Conservation (phyloP, 176 grass and related monocot species). For the Alopecurus myosuroides region DNA sequence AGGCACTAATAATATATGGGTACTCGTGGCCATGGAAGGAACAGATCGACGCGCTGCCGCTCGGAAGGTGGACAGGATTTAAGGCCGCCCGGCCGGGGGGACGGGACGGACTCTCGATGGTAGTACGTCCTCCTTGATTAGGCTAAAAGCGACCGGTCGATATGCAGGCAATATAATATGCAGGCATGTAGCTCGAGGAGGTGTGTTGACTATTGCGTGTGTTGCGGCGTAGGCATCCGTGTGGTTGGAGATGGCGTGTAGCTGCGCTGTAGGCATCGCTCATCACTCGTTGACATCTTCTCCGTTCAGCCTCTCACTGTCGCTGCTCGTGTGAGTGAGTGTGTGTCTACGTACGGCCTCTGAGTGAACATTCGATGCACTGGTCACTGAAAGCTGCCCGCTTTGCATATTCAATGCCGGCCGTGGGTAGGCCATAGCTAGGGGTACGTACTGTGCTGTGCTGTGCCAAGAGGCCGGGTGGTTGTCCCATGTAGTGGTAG, state of each 20-base stretch:
- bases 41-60: neutral
- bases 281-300: constrained; percentile 38
- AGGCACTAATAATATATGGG: too few relatives aligned
- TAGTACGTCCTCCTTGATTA: neutral
- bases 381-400: neutral
- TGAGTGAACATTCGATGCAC: constrained; percentile 25
- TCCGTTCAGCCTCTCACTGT: neutral
- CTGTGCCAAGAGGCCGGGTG: neutral
- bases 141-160: neutral
- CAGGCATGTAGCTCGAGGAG: constrained; percentile 14
- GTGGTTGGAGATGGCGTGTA: constrained; percentile 16
- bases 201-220: neutral
- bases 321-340: neutral
- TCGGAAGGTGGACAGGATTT: neutral
- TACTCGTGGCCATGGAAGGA: neutral
- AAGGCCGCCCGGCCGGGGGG: neutral
- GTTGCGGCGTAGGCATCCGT: constrained; percentile 25
- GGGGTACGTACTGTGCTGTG: neutral
- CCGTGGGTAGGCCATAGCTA: neutral
- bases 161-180: neutral
- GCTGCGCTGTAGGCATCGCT: constrained; percentile 21
- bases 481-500: neutral
- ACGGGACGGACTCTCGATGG: too few relatives aligned
- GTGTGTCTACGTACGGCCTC: constrained; percentile 5
- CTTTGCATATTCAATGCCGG: neutral